Evolutionary conservation across 2,329 filamentous ascomycete genomes (phyloP).

Genomic region (Aureobasidium mangrovei): DNA sequence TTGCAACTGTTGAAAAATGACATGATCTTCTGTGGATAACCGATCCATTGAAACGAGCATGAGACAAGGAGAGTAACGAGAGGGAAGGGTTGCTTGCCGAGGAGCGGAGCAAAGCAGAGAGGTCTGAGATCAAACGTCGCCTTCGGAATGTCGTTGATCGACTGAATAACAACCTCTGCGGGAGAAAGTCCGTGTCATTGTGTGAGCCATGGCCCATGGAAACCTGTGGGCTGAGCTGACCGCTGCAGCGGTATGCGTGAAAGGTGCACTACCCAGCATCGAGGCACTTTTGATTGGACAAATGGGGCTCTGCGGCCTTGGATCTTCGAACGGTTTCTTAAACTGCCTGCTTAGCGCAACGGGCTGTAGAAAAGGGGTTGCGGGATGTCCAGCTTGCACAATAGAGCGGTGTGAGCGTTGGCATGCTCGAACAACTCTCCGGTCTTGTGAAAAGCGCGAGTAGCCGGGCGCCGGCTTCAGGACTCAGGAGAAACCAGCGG

Average conservation of each 20-base stretch:
- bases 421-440: slow-evolving; percentile 10
- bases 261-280: not conserved
- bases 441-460: not conserved
- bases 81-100: not conserved
- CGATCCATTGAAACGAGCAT: slow-evolving; percentile 11
- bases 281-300: slow-evolving; percentile 6
- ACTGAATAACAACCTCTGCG: not conserved
- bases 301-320: not conserved
- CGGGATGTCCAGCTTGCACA: slow-evolving; percentile 2
- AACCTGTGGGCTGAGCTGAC: slow-evolving; percentile 5
- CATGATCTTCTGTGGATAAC: slow-evolving; percentile 9
- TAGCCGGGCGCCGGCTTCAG: not conserved
- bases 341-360: slow-evolving; percentile 4
- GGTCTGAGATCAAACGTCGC: not conserved
- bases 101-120: not conserved
- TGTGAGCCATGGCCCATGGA: not conserved
- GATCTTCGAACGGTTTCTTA: slow-evolving; percentile 8
- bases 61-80: not conserved
- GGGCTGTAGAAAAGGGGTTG: slow-evolving; percentile 2
- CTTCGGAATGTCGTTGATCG: slow-evolving; percentile 2
- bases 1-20: not conserved
- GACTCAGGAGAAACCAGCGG: too few species aligned
- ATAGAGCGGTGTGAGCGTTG: slow-evolving; percentile 12
- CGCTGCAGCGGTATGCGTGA: not conserved
- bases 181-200: not conserved